A percentile compares a stretch with the other conserved stretches of the same genome.
These are phyloP conservation scores for Chytridium lagenaria DNA, from an alignment of 371 early-diverging fungal genomes.

Conservation along the genomic window DNA sequence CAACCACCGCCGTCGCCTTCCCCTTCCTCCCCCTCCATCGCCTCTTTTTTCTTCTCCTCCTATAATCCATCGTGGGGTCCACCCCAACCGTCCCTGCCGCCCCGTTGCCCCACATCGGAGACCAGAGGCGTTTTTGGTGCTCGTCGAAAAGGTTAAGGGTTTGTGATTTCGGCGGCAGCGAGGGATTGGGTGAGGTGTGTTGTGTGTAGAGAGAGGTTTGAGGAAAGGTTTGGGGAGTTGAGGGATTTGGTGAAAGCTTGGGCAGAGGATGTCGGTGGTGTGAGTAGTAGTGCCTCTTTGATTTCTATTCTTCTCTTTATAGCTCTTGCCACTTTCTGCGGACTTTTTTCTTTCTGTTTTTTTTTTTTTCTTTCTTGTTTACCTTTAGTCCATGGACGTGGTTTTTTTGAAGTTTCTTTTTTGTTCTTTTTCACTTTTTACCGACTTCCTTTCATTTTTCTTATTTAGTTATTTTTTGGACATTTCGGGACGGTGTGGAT, in stretches of 20 bases:
- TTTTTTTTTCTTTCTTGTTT: no score
- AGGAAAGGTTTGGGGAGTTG: constrained; percentile 14
- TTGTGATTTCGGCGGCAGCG: constrained; percentile 18
- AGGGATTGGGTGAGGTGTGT: constrained; percentile 25
- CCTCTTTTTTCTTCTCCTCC: constrained; percentile 13
- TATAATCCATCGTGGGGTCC: neutral
- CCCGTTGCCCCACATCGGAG: constrained; percentile 9
- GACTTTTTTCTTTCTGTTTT: no score
- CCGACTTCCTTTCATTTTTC: no score
- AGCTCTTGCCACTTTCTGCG: neutral
- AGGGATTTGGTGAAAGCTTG: constrained; percentile 25
- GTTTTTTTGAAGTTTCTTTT: neutral
- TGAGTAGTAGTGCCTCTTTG: constrained; percentile 15
- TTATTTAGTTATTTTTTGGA: no score
- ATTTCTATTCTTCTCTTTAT: neutral
- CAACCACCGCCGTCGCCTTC: neutral
- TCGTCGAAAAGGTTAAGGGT: constrained; percentile 34
- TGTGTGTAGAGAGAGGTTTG: constrained; percentile 26
- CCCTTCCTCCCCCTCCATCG: neutral
- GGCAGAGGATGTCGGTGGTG: constrained; percentile 29
- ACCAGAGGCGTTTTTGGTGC: constrained; percentile 19
- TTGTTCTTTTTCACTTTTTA: neutral
- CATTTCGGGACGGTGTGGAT: no score
- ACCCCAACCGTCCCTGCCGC: neutral
- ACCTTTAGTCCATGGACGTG: no score